These are phyloP conservation scores for Ophiobolus disseminans DNA, from an alignment of 2,329 filamentous ascomycete species.

Conservation along the genomic window DNA sequence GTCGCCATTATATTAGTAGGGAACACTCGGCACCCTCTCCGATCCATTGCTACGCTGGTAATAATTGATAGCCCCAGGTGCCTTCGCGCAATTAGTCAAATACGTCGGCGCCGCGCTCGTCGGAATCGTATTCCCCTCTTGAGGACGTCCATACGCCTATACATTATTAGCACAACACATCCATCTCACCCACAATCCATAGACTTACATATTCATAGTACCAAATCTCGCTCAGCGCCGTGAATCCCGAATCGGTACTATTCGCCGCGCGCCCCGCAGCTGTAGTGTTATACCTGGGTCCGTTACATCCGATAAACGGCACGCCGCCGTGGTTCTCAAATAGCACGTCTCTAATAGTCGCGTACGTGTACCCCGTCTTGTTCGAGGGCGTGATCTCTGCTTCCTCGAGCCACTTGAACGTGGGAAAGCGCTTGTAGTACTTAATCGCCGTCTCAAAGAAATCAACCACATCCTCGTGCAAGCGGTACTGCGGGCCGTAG, in stretches of 20 bases:
- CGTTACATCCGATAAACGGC: constrained; percentile 68
- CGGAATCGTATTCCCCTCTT: constrained; percentile 58
- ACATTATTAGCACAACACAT: neutral
- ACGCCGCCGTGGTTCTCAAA: constrained; percentile 59
- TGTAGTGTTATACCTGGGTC: constrained; percentile 67
- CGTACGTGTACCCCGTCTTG: constrained; percentile 62
- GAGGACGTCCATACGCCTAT: constrained; percentile 60
- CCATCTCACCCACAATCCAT: neutral
- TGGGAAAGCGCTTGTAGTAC: constrained; percentile 66
- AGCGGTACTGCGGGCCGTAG: constrained; percentile 65
- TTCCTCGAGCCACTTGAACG: constrained; percentile 65
- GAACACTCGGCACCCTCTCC: constrained; percentile 36
- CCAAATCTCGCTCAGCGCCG: constrained; percentile 68
- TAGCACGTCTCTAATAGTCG: constrained; percentile 61
- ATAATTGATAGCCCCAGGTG: constrained; percentile 62
- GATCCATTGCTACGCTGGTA: constrained; percentile 58
- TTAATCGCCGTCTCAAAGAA: constrained; percentile 67
- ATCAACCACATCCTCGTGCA: constrained; percentile 67
- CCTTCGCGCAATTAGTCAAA: constrained; percentile 63
- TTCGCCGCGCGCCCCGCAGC: constrained; percentile 57
- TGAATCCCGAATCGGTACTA: constrained; percentile 63
- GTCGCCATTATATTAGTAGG: constrained; percentile 25
- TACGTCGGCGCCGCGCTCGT: constrained; percentile 57
- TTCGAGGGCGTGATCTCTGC: constrained; percentile 66
- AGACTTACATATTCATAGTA: constrained; percentile 66